Conservation (phyloP, 352 stramenopile species). For the Phytophthora quininea region DNA sequence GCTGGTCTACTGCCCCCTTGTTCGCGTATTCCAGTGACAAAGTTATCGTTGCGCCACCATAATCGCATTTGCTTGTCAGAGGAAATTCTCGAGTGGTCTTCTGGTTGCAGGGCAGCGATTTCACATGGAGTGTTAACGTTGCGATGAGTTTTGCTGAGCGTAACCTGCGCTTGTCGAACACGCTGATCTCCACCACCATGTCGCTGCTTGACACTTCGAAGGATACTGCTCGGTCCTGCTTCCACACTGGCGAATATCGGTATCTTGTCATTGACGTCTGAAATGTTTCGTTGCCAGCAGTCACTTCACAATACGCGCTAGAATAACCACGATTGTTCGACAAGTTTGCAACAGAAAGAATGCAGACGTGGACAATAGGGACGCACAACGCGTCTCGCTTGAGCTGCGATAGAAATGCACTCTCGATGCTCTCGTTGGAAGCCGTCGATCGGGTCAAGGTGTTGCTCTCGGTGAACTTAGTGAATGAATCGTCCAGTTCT, state of each 20-base stretch:
- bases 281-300: slow-evolving; percentile 81
- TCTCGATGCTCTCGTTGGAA: slow-evolving; percentile 69
- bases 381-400: slow-evolving; percentile 84
- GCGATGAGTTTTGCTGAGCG: slow-evolving; percentile 70
- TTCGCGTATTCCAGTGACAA: slow-evolving; percentile 86
- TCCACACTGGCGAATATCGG: slow-evolving; percentile 84
- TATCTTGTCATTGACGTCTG: slow-evolving; percentile 83
- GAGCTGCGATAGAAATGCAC: slow-evolving; percentile 80
- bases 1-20: slow-evolving; percentile 81
- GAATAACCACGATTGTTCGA: slow-evolving; percentile 71
- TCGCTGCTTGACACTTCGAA: slow-evolving; percentile 80
- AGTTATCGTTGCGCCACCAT: slow-evolving; percentile 72
- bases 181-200: slow-evolving; percentile 83
- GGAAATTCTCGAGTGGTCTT: slow-evolving; percentile 86
- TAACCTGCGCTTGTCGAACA: slow-evolving; percentile 87
- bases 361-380: slow-evolving; percentile 75
- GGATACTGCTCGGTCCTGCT: slow-evolving; percentile 82
- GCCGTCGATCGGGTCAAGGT: slow-evolving; percentile 54
- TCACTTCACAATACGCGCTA: slow-evolving; percentile 85
- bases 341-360: slow-evolving; percentile 82
- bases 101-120: slow-evolving; percentile 82
- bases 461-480: slow-evolving; percentile 70
- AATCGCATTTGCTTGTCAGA: slow-evolving; percentile 74
- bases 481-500: slow-evolving; percentile 55
- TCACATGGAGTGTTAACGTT: slow-evolving; percentile 78